Percentiles rank a stretch among this genome's conserved stretches.
These are phyloP conservation scores for Fusarium albosuccineum DNA, from an alignment of 2,329 filamentous ascomycete species.

Conservation along the genomic window DNA sequence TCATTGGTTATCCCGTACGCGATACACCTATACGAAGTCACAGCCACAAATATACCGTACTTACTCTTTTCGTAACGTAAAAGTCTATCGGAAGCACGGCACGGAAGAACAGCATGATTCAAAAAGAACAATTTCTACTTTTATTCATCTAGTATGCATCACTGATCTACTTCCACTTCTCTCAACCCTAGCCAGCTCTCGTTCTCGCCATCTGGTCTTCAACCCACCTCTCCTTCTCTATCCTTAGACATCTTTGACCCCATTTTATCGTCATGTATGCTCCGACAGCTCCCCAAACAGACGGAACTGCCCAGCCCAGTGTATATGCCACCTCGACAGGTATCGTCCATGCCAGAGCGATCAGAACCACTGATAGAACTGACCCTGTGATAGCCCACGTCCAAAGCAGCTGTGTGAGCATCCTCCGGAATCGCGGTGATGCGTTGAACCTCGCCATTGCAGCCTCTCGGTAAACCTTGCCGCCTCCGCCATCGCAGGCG, in stretches of 20 bases:
- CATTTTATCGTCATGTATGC: constrained; percentile 31
- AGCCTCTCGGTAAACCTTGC: constrained; percentile 27
- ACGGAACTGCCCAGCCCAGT: constrained; percentile 24
- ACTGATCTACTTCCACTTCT: no score
- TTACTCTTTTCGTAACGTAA: no score
- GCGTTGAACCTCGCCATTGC: constrained; percentile 27
- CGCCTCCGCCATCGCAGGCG: constrained; percentile 26
- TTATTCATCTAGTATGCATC: no score
- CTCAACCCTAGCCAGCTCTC: neutral
- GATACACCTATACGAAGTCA: no score
- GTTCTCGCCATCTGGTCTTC: neutral
- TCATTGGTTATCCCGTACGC: no score
- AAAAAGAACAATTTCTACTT: no score
- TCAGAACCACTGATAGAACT: constrained; percentile 10
- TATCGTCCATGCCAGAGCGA: constrained; percentile 20
- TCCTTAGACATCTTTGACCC: constrained; percentile 30
- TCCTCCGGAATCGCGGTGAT: constrained; percentile 26
- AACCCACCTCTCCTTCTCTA: constrained; percentile 31
- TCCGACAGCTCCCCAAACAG: constrained; percentile 27
- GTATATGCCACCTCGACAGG: constrained; percentile 25
- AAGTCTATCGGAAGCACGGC: no score
- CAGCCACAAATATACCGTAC: no score
- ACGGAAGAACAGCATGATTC: no score
- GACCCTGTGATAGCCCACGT: constrained; percentile 18
- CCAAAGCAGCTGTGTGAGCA: constrained; percentile 33